Evolutionary conservation across 2,329 filamentous ascomycete genomes (phyloP), one percentile per base, ranked within the genome.

Genomic region (Epichloe gansuensis): DNA sequence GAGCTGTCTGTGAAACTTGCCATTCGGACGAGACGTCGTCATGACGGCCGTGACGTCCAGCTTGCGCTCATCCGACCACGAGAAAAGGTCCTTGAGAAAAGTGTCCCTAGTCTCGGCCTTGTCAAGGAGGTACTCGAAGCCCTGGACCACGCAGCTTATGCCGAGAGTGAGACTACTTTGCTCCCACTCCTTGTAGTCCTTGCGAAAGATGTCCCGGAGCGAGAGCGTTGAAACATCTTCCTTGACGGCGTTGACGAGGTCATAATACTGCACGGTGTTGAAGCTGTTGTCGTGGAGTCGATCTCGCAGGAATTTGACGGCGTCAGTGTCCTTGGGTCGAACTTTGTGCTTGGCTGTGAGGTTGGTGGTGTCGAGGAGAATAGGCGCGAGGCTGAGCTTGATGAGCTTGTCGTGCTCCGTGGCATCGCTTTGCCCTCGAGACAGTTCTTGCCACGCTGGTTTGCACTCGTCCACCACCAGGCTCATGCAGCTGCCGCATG

Each of bases 131-230:
- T 81, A 86, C 4, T 68, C 66, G 5, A 90, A 66, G n/a, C 75
- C 68, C 57, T 81, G 81, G 3, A 85, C 79, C 3, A 84, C 73
- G 42, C 78, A 78, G 59, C 80, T 79, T 15, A 87, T 80, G n/a
- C 87, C 87, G 4, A 91, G 72, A 17, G 68, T 72, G 39, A 80
- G 62, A 0, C 66, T 69, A 11, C 70, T 69, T 51, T 81, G 78
- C 11, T 68, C 69, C 87, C 87, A 93, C 62, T 86, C 76, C 69
- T 94, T 94, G 68, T 90, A 94, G 68, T 94, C 87, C 65, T 91
- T 91, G 56, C 85, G 75, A 50, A 91, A 67, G 40, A 90, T 76
- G 58, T 90, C 87, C 23, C 75, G 69, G 57, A 89, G 66, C 39
- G 68, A 71, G 45, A 93, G 68, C 0, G 63, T 58, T 3, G 75